Evolutionary conservation across 805 yeast genomes (phyloP).

Genomic region (Suhomyces sp.): DNA sequence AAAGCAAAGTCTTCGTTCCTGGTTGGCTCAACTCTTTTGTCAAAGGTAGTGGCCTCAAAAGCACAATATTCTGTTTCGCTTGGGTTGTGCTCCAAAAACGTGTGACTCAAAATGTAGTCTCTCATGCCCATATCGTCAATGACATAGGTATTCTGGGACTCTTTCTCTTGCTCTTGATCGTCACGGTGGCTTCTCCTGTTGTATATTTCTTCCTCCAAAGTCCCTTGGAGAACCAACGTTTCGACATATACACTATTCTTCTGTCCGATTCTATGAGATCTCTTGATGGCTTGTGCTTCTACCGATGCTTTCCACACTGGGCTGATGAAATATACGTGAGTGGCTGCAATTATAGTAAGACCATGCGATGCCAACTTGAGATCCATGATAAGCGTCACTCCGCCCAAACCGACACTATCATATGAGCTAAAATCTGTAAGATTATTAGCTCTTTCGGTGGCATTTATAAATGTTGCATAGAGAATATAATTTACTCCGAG

Average conservation of each 20-base stretch:
- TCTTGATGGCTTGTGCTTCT: slow-evolving; percentile 74
- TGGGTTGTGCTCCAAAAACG: slow-evolving; percentile 38
- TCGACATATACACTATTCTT: slow-evolving; percentile 63
- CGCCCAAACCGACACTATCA: slow-evolving; percentile 34
- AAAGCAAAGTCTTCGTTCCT: slow-evolving; percentile 18
- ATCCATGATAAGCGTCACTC: slow-evolving; percentile 63
- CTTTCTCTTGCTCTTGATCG: slow-evolving; percentile 6
- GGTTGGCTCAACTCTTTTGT: slow-evolving; percentile 21
- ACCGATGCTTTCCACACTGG: slow-evolving; percentile 69
- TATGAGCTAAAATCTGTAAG: slow-evolving; percentile 48
- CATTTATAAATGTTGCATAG: slow-evolving; percentile 59
- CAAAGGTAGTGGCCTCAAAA: slow-evolving; percentile 23
- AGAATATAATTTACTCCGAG: slow-evolving; percentile 59
- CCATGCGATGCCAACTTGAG: slow-evolving; percentile 68
- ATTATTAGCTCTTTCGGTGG: slow-evolving; percentile 49
- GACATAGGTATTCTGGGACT: slow-evolving; percentile 32
- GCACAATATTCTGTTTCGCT: slow-evolving; percentile 36
- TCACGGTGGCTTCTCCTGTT: slow-evolving; percentile 19
- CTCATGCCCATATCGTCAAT: slow-evolving; percentile 62
- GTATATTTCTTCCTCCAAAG: slow-evolving; percentile 69
- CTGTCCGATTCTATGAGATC: slow-evolving; percentile 78
- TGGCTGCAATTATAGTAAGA: slow-evolving; percentile 62
- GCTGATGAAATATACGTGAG: slow-evolving; percentile 65
- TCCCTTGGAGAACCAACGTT: slow-evolving; percentile 57
- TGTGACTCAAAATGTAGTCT: slow-evolving; percentile 49